Percentiles rank a stretch among this genome's conserved stretches.
Conservation (phyloP, 805 yeast genomes). For the Schizosaccharomyces octosporus region DNA sequence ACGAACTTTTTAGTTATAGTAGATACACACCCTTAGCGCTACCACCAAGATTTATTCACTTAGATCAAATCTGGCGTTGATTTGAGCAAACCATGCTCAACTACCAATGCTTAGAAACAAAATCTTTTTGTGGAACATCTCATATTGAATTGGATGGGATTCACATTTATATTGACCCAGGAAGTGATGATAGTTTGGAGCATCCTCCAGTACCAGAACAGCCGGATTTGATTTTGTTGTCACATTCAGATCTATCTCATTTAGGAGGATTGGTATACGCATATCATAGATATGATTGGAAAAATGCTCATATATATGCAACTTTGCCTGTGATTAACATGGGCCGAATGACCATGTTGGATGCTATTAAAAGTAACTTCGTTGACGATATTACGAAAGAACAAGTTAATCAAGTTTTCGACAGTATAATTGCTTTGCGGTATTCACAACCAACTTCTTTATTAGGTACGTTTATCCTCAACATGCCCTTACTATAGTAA, state of each 20-base stretch:
- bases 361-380: slow-evolving; percentile 22
- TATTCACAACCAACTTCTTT: slow-evolving; percentile 52
- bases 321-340: slow-evolving; percentile 75
- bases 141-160: not conserved
- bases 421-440: slow-evolving; percentile 41
- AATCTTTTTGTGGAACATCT: not conserved
- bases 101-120: not conserved
- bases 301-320: slow-evolving; percentile 30
- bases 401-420: slow-evolving; percentile 64
- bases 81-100: not conserved
- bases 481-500: too few species aligned
- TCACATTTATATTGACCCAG: slow-evolving; percentile 1
- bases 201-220: not conserved
- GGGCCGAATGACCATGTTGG: slow-evolving; percentile 71
- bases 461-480: slow-evolving; percentile 22
- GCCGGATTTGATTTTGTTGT: not conserved
- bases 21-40: too few species aligned
- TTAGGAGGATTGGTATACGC: slow-evolving; percentile 14
- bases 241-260: slow-evolving; percentile 2
- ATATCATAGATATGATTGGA: not conserved
- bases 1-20: too few species aligned
- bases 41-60: not conserved
- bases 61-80: not conserved
- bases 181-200: not conserved
- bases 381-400: slow-evolving; percentile 24